These are phyloP conservation scores for Rhizopogon salebrosus DNA, from an alignment of 768 basidiomycete species.

Conservation along the genomic window DNA sequence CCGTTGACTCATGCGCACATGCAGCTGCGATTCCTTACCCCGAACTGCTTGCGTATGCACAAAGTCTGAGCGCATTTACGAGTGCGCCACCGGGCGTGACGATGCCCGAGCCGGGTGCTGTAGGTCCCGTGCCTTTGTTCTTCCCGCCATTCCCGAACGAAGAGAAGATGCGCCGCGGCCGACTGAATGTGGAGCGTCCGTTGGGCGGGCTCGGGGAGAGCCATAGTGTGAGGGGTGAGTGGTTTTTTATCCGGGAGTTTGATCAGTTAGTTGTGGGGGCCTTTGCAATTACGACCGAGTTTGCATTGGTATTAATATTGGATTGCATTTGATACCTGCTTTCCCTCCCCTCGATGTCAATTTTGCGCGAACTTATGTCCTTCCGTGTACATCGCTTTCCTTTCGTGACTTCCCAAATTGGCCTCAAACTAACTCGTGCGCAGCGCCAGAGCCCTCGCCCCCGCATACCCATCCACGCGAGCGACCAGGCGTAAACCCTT, in stretches of 20 bases:
- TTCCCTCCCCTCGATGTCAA: background rate
- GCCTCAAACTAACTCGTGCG: conserved; percentile 3
- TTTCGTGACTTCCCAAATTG: conserved; percentile 1
- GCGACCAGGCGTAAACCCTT: conserved; percentile 55
- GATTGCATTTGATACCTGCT: background rate
- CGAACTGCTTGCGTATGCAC: conserved; percentile 78
- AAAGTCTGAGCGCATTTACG: conserved; percentile 80
- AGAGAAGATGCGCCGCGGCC: conserved; percentile 84
- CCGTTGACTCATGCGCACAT: background rate
- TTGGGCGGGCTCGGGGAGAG: conserved; percentile 76
- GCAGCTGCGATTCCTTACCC: conserved; percentile 78
- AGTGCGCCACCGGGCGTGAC: conserved; percentile 74
- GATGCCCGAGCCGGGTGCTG: conserved; percentile 68
- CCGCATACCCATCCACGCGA: conserved; percentile 41
- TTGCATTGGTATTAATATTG: background rate
- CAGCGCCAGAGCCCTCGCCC: conserved; percentile 64
- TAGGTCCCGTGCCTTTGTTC: conserved; percentile 72
- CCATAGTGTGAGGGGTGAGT: conserved; percentile 73
- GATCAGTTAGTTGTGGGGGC: background rate
- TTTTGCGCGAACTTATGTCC: background rate
- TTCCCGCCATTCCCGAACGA: conserved; percentile 91
- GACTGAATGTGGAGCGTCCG: conserved; percentile 75
- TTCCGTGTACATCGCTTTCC: background rate
- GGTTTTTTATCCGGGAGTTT: background rate
- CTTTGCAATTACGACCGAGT: background rate